Evolutionary conservation across 169 alveolate genomes (phyloP).

Genomic region (Gregarina niphandrodes): DNA sequence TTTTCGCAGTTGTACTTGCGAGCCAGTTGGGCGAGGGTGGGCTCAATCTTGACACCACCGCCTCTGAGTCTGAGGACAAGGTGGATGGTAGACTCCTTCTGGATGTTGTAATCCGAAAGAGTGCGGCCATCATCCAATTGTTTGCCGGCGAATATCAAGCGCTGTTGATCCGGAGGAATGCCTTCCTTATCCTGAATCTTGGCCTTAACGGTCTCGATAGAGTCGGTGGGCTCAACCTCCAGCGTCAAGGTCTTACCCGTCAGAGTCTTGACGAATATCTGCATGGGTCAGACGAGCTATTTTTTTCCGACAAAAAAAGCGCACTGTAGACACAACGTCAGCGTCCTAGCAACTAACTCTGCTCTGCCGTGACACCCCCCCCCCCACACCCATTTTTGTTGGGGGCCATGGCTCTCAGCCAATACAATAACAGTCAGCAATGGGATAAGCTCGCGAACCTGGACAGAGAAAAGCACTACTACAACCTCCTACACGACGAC

Average conservation of each 20-base stretch:
- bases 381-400: too few relatives aligned
- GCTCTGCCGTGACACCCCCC: too few relatives aligned
- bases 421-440: too few relatives aligned
- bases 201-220: constrained; percentile 64
- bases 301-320: too few relatives aligned
- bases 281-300: constrained; percentile 46
- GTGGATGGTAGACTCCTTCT: constrained; percentile 53
- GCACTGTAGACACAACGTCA: too few relatives aligned
- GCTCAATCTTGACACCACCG: constrained; percentile 97
- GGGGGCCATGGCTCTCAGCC: too few relatives aligned
- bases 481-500: too few relatives aligned
- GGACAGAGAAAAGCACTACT: too few relatives aligned
- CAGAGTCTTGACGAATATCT: constrained; percentile 78
- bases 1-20: constrained; percentile 94
- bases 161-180: constrained; percentile 96
- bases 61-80: constrained; percentile 83
- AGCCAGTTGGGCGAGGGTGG: constrained; percentile 89
- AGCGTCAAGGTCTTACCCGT: constrained; percentile 85
- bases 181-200: constrained; percentile 31
- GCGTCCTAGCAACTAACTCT: too few relatives aligned
- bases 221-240: constrained; percentile 81
- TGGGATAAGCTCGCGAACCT: too few relatives aligned
- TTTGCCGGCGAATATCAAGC: constrained; percentile 95
- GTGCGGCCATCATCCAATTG: constrained; percentile 94
- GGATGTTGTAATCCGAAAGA: constrained; percentile 89